Evolutionary conservation across 2,329 filamentous ascomycete genomes (phyloP).

Genomic region (Aciculosporium take): DNA sequence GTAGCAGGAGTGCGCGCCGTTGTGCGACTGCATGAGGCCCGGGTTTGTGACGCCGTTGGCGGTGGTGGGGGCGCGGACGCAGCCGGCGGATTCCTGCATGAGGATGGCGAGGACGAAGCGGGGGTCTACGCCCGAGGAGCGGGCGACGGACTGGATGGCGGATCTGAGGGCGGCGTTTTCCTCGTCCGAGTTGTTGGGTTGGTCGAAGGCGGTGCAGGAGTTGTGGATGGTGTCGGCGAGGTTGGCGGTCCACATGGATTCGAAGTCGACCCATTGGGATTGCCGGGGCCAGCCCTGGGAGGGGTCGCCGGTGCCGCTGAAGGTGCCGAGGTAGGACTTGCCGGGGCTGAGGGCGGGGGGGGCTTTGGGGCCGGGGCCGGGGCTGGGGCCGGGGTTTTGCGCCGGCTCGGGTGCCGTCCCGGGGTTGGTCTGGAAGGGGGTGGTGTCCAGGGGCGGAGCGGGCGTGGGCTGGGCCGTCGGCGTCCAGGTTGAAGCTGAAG

Average conservation of each 20-base stretch:
- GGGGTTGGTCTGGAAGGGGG: neutral
- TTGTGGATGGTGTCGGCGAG: constrained; percentile 3
- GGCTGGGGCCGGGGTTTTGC: neutral
- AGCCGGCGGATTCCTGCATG: constrained; percentile 30
- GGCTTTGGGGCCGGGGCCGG: neutral
- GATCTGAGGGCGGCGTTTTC: constrained; percentile 15
- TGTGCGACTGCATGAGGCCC: constrained; percentile 26
- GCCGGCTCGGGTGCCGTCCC: neutral
- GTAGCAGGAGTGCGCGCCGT: constrained; percentile 23
- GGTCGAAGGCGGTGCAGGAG: constrained; percentile 7
- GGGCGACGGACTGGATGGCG: constrained; percentile 19
- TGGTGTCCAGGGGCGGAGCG: no score
- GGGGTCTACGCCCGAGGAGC: constrained; percentile 17
- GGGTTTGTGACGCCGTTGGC: constrained; percentile 27
- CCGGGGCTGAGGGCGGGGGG: neutral
- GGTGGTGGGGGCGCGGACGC: constrained; percentile 25
- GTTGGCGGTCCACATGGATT: constrained; percentile 14
- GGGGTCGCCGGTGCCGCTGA: neutral
- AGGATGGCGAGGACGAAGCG: constrained; percentile 30
- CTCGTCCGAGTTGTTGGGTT: constrained; percentile 10
- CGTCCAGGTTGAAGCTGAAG: no score
- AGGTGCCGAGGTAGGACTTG: neutral
- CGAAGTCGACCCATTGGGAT: constrained; percentile 16
- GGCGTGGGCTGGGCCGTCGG: no score
- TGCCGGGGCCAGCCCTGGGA: constrained; percentile 16